Evolutionary conservation across 257 asterid genomes (phyloP), one percentile per base, ranked within the genome.

Genomic region (Nicotiana obtusifolia): DNA sequence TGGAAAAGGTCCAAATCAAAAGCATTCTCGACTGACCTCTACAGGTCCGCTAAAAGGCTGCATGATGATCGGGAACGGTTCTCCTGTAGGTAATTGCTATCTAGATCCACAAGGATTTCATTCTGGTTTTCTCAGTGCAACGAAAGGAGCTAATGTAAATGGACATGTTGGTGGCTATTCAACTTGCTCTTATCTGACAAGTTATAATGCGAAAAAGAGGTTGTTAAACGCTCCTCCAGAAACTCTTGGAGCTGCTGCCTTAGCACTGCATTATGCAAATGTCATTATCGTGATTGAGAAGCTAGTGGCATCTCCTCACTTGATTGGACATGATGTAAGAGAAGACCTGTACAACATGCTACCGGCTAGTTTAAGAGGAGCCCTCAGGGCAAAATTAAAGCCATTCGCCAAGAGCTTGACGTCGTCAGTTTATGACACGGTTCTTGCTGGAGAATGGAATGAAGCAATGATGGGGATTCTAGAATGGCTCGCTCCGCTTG

Each of bases 401-500:
- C 98, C 99, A 7, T 81, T 79, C 56, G 86, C 93, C 14, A 91
- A 89, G 90, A 88, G 81, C 77, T 71, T 91, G 80, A 76, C 80
- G 13, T 85, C 94, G 26, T 90, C 94, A 5, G 91, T 83, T 66
- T 90, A 87, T 26, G 99, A 95, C 78, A 84, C 91, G 1, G 88
- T 84, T 79, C 98, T 95, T 79, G 94, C 92, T 0, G 90, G 86
- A 10, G 95, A 92, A 83, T 92, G 99, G 99, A 93, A 87, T 6
- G 91, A 92, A 47, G 98, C 92, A 4, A 93, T 95, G 89, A 57
- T 84, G 54, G 90, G 81, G 68, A 91, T 89, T 5, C 92, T 95
- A 7, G 97, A 91, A 49, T 95, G 99, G 98, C 85, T 95, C 35
- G 91, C 97, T 35, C 99, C 99, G 1, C 94, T 95, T 30, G 99